Evolutionary conservation across 352 stramenopile genomes (phyloP).

Genomic region (Pythium dissimile): DNA sequence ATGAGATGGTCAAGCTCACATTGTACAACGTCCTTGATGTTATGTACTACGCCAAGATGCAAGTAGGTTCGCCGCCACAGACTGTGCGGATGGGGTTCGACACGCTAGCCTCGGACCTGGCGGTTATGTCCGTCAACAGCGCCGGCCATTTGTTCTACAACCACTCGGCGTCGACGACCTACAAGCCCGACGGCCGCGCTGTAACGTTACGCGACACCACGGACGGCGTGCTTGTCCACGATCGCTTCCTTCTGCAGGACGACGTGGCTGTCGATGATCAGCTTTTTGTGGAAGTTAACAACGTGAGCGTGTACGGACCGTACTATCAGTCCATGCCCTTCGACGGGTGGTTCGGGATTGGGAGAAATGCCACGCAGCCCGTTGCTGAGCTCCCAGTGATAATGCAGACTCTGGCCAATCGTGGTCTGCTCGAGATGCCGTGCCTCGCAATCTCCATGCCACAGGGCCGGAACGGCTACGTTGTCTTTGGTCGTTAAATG

Average conservation of each 20-base stretch:
- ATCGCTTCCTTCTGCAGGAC: background rate
- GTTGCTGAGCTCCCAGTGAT: background rate
- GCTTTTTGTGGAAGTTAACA: slow-evolving; percentile 6
- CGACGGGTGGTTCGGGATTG: slow-evolving; percentile 7
- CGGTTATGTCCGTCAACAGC: background rate
- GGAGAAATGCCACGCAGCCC: background rate
- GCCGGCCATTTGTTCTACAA: slow-evolving; percentile 2
- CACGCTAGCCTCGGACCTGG: background rate
- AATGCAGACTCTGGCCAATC: background rate
- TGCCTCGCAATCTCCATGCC: background rate
- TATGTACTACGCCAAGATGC: slow-evolving; percentile 8
- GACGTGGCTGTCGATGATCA: background rate
- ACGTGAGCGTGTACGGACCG: slow-evolving; percentile 1
- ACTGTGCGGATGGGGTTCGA: slow-evolving; percentile 1
- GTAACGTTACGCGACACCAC: background rate
- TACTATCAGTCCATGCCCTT: background rate
- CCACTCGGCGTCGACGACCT: slow-evolving; percentile 6
- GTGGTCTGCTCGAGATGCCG: background rate
- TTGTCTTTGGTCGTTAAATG: background rate
- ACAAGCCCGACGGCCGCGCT: slow-evolving; percentile 1
- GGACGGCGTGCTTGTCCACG: background rate
- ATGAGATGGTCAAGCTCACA: background rate
- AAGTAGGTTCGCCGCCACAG: slow-evolving; percentile 4
- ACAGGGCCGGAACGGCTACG: slow-evolving; percentile 1
- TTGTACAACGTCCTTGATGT: slow-evolving; percentile 2